Conservation (phyloP, 1,284 basidiomycete genomes). For the Apiotrichum gracile region DNA sequence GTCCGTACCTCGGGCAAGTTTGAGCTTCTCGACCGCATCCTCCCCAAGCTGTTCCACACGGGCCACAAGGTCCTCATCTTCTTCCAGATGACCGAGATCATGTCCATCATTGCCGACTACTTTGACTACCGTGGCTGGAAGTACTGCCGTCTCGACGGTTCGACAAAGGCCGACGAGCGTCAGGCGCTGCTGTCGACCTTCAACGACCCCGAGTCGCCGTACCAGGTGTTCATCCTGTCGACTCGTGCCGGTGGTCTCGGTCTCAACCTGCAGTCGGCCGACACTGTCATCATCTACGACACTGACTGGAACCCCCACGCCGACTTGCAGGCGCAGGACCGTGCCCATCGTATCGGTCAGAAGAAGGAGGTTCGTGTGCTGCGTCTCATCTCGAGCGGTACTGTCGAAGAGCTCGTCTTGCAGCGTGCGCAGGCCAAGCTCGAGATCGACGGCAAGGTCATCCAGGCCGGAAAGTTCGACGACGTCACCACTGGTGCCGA, state of each 20-base stretch:
- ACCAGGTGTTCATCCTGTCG: slow-evolving; percentile 91
- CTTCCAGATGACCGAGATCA: slow-evolving; percentile 99
- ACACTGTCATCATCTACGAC: slow-evolving; percentile 86
- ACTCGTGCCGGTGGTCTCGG: slow-evolving; percentile 97
- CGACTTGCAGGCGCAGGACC: slow-evolving; percentile 76
- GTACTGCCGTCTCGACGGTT: slow-evolving; percentile 92
- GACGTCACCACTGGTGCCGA: slow-evolving; percentile 98
- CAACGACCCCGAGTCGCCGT: slow-evolving; percentile 85
- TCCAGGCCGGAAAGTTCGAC: slow-evolving; percentile 98
- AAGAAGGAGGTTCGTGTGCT: slow-evolving; percentile 97
- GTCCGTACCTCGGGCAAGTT: slow-evolving; percentile 89
- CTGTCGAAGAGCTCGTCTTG: slow-evolving; percentile 96
- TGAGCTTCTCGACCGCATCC: slow-evolving; percentile 84
- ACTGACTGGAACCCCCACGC: slow-evolving; percentile 91
- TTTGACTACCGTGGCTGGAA: slow-evolving; percentile 84
- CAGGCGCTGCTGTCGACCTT: slow-evolving; percentile 82
- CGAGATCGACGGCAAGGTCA: slow-evolving; percentile 99
- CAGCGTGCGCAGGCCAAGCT: slow-evolving; percentile 92
- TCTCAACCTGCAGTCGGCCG: slow-evolving; percentile 95
- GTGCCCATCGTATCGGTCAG: slow-evolving; percentile 98
- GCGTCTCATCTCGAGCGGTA: slow-evolving; percentile 95
- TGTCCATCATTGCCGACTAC: slow-evolving; percentile 99
- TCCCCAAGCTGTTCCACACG: slow-evolving; percentile 90
- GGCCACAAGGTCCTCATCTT: slow-evolving; percentile 90
- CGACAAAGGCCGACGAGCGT: slow-evolving; percentile 97